These are phyloP conservation scores for Rehmannia glutinosa DNA, from an alignment of 257 asterid species.

Conservation along the genomic window DNA sequence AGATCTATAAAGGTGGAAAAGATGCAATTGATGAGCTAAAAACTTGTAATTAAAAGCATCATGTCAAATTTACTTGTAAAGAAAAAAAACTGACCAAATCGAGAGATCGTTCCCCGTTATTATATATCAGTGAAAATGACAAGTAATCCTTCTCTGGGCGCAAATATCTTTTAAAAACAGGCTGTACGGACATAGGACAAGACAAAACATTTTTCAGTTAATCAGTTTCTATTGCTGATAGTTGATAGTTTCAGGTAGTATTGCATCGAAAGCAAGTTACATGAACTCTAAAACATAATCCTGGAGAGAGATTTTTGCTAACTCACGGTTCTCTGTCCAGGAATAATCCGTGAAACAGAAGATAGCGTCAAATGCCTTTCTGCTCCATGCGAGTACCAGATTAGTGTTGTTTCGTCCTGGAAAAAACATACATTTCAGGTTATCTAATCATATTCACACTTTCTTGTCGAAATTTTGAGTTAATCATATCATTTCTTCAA, in stretches of 20 bases:
- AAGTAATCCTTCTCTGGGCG: constrained; percentile 97
- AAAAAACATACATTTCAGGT: constrained; percentile 13
- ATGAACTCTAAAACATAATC: constrained; percentile 21
- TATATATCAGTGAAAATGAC: constrained; percentile 85
- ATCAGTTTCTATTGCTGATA: neutral
- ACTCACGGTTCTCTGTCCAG: constrained; percentile 99
- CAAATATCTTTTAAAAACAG: constrained; percentile 85
- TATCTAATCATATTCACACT: constrained; percentile 2
- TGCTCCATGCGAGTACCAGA: constrained; percentile 83
- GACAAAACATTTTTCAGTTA: constrained; percentile 8
- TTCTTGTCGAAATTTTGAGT: neutral
- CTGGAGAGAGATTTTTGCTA: constrained; percentile 18
- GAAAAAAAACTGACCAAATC: constrained; percentile 67
- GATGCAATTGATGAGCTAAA: neutral
- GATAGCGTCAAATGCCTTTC: constrained; percentile 84
- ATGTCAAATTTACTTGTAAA: neutral
- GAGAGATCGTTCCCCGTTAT: constrained; percentile 88
- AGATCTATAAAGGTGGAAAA: constrained; percentile 50
- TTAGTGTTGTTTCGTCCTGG: constrained; percentile 87
- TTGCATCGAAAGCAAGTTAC: constrained; percentile 17
- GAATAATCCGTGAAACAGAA: constrained; percentile 72
- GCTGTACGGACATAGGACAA: constrained; percentile 46
- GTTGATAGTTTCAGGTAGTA: neutral
- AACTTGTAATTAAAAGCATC: neutral
- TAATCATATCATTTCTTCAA: neutral